Evolutionary conservation across 2,329 filamentous ascomycete species (phyloP).

Genomic region (Bipolaris victoriae): DNA sequence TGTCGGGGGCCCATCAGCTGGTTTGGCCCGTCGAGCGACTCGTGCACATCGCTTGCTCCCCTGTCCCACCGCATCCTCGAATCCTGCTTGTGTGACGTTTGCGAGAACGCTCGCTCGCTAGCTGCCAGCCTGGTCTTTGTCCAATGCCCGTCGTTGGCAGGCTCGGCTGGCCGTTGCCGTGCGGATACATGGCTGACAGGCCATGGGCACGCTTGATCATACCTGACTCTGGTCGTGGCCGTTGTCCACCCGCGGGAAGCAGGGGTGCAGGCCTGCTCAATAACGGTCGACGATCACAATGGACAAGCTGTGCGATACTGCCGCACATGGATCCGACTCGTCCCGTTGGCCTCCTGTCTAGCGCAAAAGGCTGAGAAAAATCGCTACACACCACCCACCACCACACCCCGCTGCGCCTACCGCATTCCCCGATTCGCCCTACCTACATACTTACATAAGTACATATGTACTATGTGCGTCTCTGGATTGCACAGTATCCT

Average conservation of each 20-base stretch:
- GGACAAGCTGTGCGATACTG: slow-evolving; percentile 37
- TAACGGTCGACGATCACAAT: slow-evolving; percentile 43
- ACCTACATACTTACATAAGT: not conserved
- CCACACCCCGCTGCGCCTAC: slow-evolving; percentile 14
- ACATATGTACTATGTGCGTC: slow-evolving; percentile 8
- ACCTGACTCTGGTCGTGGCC: slow-evolving; percentile 19
- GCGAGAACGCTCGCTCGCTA: slow-evolving; percentile 18
- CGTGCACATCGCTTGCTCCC: slow-evolving; percentile 12
- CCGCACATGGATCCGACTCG: slow-evolving; percentile 41
- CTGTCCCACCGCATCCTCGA: slow-evolving; percentile 24
- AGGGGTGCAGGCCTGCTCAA: slow-evolving; percentile 37
- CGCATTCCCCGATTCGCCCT: slow-evolving; percentile 20
- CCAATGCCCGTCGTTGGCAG: slow-evolving; percentile 5
- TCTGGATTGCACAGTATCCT: slow-evolving; percentile 2
- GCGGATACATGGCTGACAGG: slow-evolving; percentile 7
- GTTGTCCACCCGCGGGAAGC: slow-evolving; percentile 36
- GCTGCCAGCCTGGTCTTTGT: not conserved
- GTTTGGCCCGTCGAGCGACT: slow-evolving; percentile 18
- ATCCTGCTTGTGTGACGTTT: slow-evolving; percentile 7
- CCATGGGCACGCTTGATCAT: slow-evolving; percentile 2
- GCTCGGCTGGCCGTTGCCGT: slow-evolving; percentile 12
- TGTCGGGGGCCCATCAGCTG: slow-evolving; percentile 38
- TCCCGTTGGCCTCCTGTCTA: slow-evolving; percentile 33
- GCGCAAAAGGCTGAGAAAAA: slow-evolving; percentile 23
- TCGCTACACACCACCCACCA: not conserved